Evolutionary conservation across 108 stramenopile species (phyloP).

Genomic region (Nannochloropsis salina): DNA sequence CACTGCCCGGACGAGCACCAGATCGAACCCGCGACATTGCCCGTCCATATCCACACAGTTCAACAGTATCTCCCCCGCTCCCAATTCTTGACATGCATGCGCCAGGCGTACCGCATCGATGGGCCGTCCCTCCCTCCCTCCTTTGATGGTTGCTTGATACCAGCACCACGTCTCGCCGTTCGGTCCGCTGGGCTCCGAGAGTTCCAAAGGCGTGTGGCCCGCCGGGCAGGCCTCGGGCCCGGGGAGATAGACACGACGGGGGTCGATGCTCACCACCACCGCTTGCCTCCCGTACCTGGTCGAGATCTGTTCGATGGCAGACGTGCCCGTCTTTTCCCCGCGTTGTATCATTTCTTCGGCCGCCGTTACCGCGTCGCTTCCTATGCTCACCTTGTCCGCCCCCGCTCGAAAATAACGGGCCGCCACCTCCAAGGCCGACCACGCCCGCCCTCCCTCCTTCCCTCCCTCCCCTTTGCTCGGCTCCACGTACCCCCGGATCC

Average conservation of each 20-base stretch:
- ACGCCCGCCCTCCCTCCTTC: conserved; percentile 48
- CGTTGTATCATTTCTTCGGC: conserved; percentile 57
- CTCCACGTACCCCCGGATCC: conserved; percentile 89
- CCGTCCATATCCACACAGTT: conserved; percentile 99
- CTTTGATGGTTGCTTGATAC: conserved; percentile 96
- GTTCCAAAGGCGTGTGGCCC: conserved; percentile 42
- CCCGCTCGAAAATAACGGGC: conserved; percentile 94
- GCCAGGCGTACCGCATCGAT: conserved; percentile 85
- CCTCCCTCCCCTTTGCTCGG: conserved; percentile 53
- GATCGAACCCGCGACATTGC: conserved; percentile 88
- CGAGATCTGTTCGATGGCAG: conserved; percentile 84
- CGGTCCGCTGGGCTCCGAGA: conserved; percentile 58
- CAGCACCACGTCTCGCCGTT: conserved; percentile 79
- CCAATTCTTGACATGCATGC: conserved; percentile 70
- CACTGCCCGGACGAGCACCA: conserved; percentile 80
- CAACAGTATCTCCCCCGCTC: conserved; percentile 96
- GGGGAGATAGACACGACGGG: conserved; percentile 78
- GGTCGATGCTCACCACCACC: conserved; percentile 96
- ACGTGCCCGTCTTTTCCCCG: conserved; percentile 63
- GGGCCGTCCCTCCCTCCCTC: conserved; percentile 80
- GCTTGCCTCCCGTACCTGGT: conserved; percentile 90
- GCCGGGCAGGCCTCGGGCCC: conserved; percentile 22
- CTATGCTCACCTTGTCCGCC: conserved; percentile 95
- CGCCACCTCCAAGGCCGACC: conserved; percentile 88
- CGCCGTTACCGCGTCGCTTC: conserved; percentile 88